Base-by-base conservation (phyloP, 257 asterid species). In the Solanum clarkiae region DNA sequence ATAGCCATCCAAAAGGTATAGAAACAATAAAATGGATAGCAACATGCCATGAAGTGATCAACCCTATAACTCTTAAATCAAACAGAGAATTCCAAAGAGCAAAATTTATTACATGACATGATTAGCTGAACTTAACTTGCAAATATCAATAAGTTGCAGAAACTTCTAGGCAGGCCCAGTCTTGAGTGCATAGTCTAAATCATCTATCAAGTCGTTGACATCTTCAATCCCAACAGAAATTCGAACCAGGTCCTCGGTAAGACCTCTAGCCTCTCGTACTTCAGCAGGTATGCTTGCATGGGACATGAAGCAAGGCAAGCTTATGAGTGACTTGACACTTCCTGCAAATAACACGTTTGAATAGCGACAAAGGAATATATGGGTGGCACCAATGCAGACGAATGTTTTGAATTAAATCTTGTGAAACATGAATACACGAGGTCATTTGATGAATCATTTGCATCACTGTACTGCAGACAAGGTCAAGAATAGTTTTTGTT, bases 301-400 rank as follows among this genome's bases (percentile, higher is more conserved):
- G 42, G 99, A 95, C 99, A 95, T 95, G 80, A 93, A 95, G 88
- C 97, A 92, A 20, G 98, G 98, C 93, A 95, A 89, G 92, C 99
- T 94, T 71, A 95, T 94, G 85, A 95, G 95, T 69, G 98, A 95
- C 88, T 95, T 95, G 18, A 94, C 97, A 63, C 99, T 95, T 82
- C 99, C 98, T 95, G 93, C 81, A 77, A 51, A 77, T 22, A 40
- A 45, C 26, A 20, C 1, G 42, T 5, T 44, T 57, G 62, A 42
- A 77, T 17, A 45, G 45, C 42, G 17, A 40, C 5, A 17, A 26
- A 15, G 82, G 26, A 49, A 77, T 49, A 51, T 8, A 77, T 77
- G 53, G 51, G 51, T 77, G 47, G 10, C 26, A 15, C 16, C 45
- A 24, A 74, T 5, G n/a, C 7, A 20, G 15, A 14, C 70, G 42